phyloP scores from a whole-genome alignment of 2,329 filamentous ascomycete genomes.

The Arthrobotrys conoides region DNA sequence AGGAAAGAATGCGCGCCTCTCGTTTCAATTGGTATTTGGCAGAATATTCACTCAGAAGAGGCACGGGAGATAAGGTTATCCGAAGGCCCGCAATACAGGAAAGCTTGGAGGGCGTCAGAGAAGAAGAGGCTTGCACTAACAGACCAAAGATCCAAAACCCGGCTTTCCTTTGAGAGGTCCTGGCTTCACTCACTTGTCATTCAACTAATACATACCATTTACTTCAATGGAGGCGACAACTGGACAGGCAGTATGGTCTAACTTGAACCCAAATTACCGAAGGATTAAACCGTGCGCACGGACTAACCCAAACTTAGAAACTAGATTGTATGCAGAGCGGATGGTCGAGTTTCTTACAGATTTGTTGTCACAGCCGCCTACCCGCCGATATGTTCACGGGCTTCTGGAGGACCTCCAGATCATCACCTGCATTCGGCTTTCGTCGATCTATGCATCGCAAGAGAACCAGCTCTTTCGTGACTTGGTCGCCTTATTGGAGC shows the following conservation, averaged over 20 bases:
- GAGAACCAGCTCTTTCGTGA: slow-evolving; percentile 84
- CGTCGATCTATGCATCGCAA: slow-evolving; percentile 81
- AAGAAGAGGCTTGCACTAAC: slow-evolving; percentile 86
- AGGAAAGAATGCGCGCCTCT: slow-evolving; percentile 96
- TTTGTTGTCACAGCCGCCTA: slow-evolving; percentile 92
- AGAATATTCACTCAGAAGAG: slow-evolving; percentile 85
- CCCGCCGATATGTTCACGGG: slow-evolving; percentile 91
- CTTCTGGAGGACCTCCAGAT: slow-evolving; percentile 88
- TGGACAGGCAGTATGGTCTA: slow-evolving; percentile 53
- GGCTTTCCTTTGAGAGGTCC: slow-evolving; percentile 88
- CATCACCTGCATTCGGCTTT: slow-evolving; percentile 81
- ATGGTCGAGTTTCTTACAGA: slow-evolving; percentile 92
- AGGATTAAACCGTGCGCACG: slow-evolving; percentile 66
- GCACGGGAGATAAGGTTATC: slow-evolving; percentile 81
- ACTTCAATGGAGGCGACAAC: slow-evolving; percentile 68
- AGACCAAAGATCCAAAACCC: slow-evolving; percentile 82
- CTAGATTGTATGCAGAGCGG: slow-evolving; percentile 88
- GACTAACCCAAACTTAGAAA: slow-evolving; percentile 71
- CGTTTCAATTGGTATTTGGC: slow-evolving; percentile 95
- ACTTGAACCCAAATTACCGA: neutral
- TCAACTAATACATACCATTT: slow-evolving; percentile 83
- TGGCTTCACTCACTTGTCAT: slow-evolving; percentile 91
- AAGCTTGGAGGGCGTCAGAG: slow-evolving; percentile 88
- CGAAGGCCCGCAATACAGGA: slow-evolving; percentile 80
- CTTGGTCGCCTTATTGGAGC: slow-evolving; percentile 81